A percentile compares a stretch with the other conserved stretches of the same genome.
Evolutionary conservation across 768 basidiomycete genomes (phyloP).

Genomic region (Pleurotus tuoliensis): DNA sequence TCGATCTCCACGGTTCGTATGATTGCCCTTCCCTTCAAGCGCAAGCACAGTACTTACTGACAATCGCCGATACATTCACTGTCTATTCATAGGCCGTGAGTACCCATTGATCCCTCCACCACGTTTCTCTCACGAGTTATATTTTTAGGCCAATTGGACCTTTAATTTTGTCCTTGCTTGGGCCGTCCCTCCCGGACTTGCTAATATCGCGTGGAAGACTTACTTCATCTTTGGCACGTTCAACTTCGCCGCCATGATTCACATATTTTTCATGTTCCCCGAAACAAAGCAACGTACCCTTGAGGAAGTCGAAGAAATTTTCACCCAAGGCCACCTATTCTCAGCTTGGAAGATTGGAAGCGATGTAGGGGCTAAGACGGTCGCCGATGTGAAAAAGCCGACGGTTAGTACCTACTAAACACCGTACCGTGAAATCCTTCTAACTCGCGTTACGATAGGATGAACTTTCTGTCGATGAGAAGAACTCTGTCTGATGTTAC

Average conservation of each 20-base stretch:
- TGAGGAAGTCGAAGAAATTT: conserved; percentile 79
- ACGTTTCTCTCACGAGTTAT: too few relatives aligned
- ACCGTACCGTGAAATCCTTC: neutral
- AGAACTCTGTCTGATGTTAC: neutral
- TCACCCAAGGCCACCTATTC: conserved; percentile 64
- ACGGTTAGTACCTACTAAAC: neutral
- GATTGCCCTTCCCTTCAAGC: neutral
- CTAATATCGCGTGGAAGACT: conserved; percentile 65
- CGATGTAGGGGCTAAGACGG: conserved; percentile 58
- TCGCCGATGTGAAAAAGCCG: conserved; percentile 40
- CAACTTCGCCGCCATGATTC: conserved; percentile 69
- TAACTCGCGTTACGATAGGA: neutral
- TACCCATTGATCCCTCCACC: conserved; percentile 12
- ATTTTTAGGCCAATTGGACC: conserved; percentile 42
- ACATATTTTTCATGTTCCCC: conserved; percentile 77
- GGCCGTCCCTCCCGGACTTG: conserved; percentile 69
- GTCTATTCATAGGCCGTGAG: conserved; percentile 6
- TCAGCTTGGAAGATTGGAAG: conserved; percentile 67
- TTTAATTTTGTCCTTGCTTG: conserved; percentile 76
- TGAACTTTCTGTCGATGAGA: neutral
- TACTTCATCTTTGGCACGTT: conserved; percentile 79
- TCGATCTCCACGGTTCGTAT: conserved; percentile 31
- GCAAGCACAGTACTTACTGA: neutral
- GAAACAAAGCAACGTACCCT: conserved; percentile 71
- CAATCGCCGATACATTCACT: conserved; percentile 16